Evolutionary conservation across 2,329 filamentous ascomycete genomes (phyloP).

Genomic region (Scedosporium dehoogii): DNA sequence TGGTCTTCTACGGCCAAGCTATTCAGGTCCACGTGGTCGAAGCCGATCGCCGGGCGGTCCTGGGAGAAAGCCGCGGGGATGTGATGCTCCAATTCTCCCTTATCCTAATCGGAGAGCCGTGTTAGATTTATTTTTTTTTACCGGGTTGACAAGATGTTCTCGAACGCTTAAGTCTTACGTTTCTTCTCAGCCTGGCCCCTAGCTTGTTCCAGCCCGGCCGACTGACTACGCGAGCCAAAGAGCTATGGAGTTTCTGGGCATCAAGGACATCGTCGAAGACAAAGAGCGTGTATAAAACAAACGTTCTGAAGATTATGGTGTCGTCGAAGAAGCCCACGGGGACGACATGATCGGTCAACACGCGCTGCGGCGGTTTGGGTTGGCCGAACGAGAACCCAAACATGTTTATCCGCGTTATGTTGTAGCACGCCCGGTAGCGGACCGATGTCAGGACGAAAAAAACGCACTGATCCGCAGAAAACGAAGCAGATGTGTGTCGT

Average conservation of each 20-base stretch:
- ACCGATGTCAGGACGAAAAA: too few species aligned
- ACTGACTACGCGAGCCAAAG: conserved; percentile 10
- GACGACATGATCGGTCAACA: conserved; percentile 14
- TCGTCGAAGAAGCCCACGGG: conserved; percentile 18
- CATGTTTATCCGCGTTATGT: neutral
- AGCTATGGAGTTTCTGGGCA: conserved; percentile 11
- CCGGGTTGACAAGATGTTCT: neutral
- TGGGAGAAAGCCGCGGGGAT: conserved; percentile 24
- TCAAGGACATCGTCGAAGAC: conserved; percentile 19
- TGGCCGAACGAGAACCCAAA: neutral
- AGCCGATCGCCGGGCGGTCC: conserved; percentile 23
- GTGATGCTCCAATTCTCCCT: conserved; percentile 28
- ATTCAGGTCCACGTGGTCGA: conserved; percentile 19
- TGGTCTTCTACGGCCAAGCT: conserved; percentile 22
- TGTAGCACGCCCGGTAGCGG: too few species aligned
- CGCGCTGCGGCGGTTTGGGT: conserved; percentile 1
- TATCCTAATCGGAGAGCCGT: conserved; percentile 8
- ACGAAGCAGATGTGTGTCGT: too few species aligned
- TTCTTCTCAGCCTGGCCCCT: conserved; percentile 14
- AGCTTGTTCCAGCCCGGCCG: conserved; percentile 17
- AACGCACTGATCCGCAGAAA: too few species aligned
- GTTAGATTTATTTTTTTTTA: neutral
- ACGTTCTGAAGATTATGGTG: conserved; percentile 13
- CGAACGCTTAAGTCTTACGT: conserved; percentile 9
- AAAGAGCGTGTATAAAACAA: conserved; percentile 15